Conservation (phyloP, 169 alveolate genomes). For the Cryptosporidium muris region DNA sequence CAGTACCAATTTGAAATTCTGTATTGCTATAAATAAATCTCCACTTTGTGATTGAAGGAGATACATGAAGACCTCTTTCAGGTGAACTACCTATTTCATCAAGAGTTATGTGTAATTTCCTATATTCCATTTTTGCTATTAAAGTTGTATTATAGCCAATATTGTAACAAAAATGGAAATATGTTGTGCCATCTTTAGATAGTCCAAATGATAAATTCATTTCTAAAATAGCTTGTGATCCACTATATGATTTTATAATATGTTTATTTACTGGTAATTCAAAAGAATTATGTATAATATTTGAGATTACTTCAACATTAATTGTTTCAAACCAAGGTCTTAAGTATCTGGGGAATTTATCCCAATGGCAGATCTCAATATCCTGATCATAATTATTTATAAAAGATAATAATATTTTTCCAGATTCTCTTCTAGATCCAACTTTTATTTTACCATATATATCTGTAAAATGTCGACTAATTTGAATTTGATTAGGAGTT, state of each 20-base stretch:
- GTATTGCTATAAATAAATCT: neutral
- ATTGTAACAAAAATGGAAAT: slow-evolving; percentile 17
- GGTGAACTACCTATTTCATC: slow-evolving; percentile 20
- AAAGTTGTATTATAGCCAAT: slow-evolving; percentile 24
- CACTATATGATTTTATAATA: neutral
- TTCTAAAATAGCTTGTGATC: too few species aligned
- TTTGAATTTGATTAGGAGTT: too few species aligned
- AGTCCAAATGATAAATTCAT: neutral
- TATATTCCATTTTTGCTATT: slow-evolving; percentile 10
- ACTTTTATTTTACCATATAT: too few species aligned
- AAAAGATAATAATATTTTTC: too few species aligned
- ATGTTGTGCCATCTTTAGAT: neutral
- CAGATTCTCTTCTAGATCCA: too few species aligned
- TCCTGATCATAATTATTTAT: neutral
- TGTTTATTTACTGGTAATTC: neutral
- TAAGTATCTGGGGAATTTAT: slow-evolving; percentile 38
- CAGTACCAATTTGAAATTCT: neutral
- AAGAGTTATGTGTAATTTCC: slow-evolving; percentile 23
- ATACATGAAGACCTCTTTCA: slow-evolving; percentile 45
- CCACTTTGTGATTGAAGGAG: slow-evolving; percentile 57
- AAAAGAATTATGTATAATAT: neutral
- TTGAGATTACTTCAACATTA: neutral
- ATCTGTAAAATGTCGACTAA: too few species aligned
- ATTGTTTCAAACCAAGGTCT: slow-evolving; percentile 45
- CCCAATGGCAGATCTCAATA: slow-evolving; percentile 52